Evolutionary conservation across 1,284 basidiomycete species (phyloP).

Genomic region (Stygiomarasmius scandens): DNA sequence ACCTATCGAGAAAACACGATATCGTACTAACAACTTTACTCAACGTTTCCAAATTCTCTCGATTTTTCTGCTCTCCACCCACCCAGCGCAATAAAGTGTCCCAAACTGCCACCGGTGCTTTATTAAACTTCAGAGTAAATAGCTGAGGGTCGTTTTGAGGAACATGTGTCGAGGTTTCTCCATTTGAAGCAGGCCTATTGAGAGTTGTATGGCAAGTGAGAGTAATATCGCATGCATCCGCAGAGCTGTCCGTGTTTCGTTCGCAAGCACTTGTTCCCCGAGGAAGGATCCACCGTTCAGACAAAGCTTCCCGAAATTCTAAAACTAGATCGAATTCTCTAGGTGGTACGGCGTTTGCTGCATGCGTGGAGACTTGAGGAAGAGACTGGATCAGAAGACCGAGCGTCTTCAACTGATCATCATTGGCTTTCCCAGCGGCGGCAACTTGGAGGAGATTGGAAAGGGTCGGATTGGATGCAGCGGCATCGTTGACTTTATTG

Average conservation of each 20-base stretch:
- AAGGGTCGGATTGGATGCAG: slow-evolving; percentile 63
- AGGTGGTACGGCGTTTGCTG: slow-evolving; percentile 22
- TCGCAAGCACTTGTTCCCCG: slow-evolving; percentile 56
- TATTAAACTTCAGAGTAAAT: slow-evolving; percentile 50
- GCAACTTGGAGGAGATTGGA: slow-evolving; percentile 64
- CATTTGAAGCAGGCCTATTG: neutral
- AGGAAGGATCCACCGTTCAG: slow-evolving; percentile 67
- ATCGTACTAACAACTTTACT: slow-evolving; percentile 39
- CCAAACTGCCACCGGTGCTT: slow-evolving; percentile 48
- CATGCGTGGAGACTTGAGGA: neutral
- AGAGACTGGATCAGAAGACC: slow-evolving; percentile 65
- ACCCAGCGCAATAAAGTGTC: slow-evolving; percentile 61
- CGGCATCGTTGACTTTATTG: slow-evolving; percentile 64
- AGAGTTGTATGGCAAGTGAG: slow-evolving; percentile 29
- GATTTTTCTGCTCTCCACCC: slow-evolving; percentile 52
- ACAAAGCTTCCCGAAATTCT: slow-evolving; percentile 64
- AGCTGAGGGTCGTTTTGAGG: slow-evolving; percentile 29
- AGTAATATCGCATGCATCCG: slow-evolving; percentile 33
- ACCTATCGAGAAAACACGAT: neutral
- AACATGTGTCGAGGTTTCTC: neutral
- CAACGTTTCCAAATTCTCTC: slow-evolving; percentile 42
- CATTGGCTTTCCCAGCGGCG: slow-evolving; percentile 56
- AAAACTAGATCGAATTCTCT: slow-evolving; percentile 69
- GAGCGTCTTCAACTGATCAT: slow-evolving; percentile 65
- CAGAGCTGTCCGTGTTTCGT: slow-evolving; percentile 21